A percentile compares a stretch with the other conserved stretches of the same genome.
Conservation (phyloP, 2,329 filamentous ascomycete genomes). For the Arthroderma sp. region DNA sequence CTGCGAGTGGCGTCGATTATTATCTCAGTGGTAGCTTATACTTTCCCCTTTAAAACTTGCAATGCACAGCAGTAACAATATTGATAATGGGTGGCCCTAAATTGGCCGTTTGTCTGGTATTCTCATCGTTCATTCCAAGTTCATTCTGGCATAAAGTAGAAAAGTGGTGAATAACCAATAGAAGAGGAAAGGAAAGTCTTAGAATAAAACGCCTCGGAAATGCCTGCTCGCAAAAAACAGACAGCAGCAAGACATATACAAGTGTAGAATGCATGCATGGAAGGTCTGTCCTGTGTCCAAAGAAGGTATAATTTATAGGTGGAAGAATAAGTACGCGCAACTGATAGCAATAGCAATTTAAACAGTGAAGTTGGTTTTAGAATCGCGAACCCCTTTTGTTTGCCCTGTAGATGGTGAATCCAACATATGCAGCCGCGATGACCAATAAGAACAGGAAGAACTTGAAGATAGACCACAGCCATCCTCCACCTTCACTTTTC, state of each 20-base stretch:
- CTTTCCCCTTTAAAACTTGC: too few species aligned
- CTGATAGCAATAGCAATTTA: neutral
- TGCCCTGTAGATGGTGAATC: constrained; percentile 69
- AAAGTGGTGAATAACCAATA: neutral
- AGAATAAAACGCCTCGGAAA: too few species aligned
- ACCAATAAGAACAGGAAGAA: constrained; percentile 60
- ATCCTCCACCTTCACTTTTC: constrained; percentile 36
- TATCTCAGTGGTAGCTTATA: too few species aligned
- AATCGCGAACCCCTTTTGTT: constrained; percentile 32
- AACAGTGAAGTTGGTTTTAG: constrained; percentile 7
- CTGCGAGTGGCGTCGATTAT: too few species aligned
- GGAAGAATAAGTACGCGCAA: neutral
- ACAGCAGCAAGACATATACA: too few species aligned
- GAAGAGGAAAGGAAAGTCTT: neutral
- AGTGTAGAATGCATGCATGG: too few species aligned
- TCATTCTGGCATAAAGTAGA: neutral
- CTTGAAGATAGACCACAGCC: constrained; percentile 69
- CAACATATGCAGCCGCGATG: constrained; percentile 64
- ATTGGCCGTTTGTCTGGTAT: neutral
- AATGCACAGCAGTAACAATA: too few species aligned
- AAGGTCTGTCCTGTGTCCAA: too few species aligned
- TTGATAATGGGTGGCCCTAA: too few species aligned
- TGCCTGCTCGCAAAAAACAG: too few species aligned
- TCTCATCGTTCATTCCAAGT: neutral
- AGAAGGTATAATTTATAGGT: neutral